Evolutionary conservation across 495 filamentous ascomycete species (phyloP).

Genomic region (Penicillium canescens): DNA sequence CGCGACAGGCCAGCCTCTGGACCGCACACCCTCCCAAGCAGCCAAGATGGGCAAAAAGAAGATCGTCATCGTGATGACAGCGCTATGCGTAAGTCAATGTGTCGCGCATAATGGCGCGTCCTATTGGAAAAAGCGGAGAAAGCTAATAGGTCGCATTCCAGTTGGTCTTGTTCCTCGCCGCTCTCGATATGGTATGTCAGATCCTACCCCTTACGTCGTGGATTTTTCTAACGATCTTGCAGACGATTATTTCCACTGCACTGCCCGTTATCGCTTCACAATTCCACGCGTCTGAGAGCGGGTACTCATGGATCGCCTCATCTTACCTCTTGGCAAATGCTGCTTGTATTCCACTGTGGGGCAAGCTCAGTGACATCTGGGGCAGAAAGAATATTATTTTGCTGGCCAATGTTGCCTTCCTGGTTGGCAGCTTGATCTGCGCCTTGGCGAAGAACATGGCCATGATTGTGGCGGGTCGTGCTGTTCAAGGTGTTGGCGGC

Average conservation of each 20-base stretch:
- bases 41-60: conserved; percentile 49
- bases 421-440: conserved; percentile 72
- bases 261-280: conserved; percentile 64
- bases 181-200: conserved; percentile 50
- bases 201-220: not conserved
- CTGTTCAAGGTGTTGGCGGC: conserved; percentile 81
- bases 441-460: conserved; percentile 65
- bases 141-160: conserved; percentile 24
- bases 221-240: not conserved
- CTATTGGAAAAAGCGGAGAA: not conserved
- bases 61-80: conserved; percentile 49
- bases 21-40: conserved; percentile 38
- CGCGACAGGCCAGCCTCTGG: conserved; percentile 27
- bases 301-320: conserved; percentile 77
- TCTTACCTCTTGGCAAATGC: conserved; percentile 70
- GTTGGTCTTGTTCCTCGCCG: conserved; percentile 54
- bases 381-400: conserved; percentile 81
- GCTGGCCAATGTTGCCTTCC: conserved; percentile 70
- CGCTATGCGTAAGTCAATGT: conserved; percentile 45
- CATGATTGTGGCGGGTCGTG: conserved; percentile 74
- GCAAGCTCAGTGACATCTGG: conserved; percentile 85
- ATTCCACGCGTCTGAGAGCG: conserved; percentile 60
- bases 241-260: conserved; percentile 56
- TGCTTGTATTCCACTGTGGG: conserved; percentile 72
- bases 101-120: not conserved